phyloP scores from a whole-genome alignment of 78 protist species.

The Isochrysis galbana region DNA sequence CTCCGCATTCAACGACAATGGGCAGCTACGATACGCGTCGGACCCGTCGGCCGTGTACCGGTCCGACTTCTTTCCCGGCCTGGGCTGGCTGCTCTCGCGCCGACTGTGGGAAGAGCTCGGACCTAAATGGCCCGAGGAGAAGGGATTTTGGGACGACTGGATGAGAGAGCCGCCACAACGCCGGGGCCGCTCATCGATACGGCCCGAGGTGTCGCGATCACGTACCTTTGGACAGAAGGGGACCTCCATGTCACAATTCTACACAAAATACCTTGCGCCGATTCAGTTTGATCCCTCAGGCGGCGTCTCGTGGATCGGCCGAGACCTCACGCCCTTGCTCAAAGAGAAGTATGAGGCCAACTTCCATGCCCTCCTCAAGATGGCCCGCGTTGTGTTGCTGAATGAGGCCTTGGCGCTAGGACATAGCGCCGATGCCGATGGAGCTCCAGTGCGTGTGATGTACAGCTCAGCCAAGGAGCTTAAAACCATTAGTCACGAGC shows the following conservation, averaged over 20 bases:
- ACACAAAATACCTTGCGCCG: conserved; percentile 25
- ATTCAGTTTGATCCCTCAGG: conserved; percentile 43
- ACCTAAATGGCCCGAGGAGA: conserved; percentile 65
- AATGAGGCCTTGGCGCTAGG: neutral
- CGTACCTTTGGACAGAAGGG: conserved; percentile 76
- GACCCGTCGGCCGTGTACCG: conserved; percentile 66
- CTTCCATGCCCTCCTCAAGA: neutral
- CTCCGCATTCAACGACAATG: conserved; percentile 88
- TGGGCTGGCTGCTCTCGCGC: conserved; percentile 85
- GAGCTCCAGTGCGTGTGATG: neutral
- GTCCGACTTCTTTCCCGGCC: conserved; percentile 86
- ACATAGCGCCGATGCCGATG: neutral
- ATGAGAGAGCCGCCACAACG: conserved; percentile 64
- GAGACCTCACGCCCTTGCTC: neutral
- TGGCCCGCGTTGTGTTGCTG: neutral
- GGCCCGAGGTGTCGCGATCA: conserved; percentile 62
- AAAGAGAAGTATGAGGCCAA: neutral
- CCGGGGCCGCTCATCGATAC: conserved; percentile 38
- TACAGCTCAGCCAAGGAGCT: neutral
- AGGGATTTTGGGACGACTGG: conserved; percentile 91
- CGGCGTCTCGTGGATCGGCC: neutral
- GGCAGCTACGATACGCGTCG: conserved; percentile 13
- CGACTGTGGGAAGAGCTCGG: conserved; percentile 72
- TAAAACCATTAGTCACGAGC: neutral
- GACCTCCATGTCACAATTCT: conserved; percentile 61